These are phyloP conservation scores for Monosporascus sp. DNA, from an alignment of 2,329 filamentous ascomycete genomes.

Conservation along the genomic window DNA sequence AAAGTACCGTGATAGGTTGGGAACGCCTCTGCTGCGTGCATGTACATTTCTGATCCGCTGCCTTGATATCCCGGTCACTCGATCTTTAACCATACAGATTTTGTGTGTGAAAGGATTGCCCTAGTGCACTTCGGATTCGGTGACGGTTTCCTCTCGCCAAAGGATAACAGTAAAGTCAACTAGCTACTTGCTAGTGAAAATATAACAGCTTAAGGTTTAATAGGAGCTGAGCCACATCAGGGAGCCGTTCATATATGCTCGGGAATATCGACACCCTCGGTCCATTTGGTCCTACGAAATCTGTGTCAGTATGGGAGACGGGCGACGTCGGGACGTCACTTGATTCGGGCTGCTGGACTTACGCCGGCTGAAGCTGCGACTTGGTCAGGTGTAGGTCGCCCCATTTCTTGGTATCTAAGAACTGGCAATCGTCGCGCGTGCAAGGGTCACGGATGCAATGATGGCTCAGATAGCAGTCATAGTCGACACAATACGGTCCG, in stretches of 20 bases:
- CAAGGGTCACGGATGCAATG: conserved; percentile 26
- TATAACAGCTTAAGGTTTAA: background rate
- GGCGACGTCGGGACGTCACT: no score
- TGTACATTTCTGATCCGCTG: no score
- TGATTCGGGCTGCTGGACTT: conserved; percentile 6
- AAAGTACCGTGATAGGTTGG: no score
- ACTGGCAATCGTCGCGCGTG: conserved; percentile 22
- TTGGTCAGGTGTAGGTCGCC: conserved; percentile 27
- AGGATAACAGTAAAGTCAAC: background rate
- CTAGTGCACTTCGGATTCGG: background rate
- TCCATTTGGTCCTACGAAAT: background rate
- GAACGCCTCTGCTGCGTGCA: no score
- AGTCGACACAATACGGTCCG: conserved; percentile 27
- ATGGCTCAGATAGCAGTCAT: conserved; percentile 30
- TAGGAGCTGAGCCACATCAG: background rate
- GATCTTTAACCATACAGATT: no score
- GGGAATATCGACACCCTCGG: background rate
- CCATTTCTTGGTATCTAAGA: conserved; percentile 22
- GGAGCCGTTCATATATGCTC: background rate
- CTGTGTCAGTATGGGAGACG: background rate
- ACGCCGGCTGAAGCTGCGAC: conserved; percentile 24
- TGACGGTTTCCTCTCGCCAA: background rate
- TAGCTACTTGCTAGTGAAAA: background rate
- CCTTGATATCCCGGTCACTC: no score
- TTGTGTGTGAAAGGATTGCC: no score